Evolutionary conservation across 129 eudicot species (phyloP).

Genomic region (Lonicera japonica): DNA sequence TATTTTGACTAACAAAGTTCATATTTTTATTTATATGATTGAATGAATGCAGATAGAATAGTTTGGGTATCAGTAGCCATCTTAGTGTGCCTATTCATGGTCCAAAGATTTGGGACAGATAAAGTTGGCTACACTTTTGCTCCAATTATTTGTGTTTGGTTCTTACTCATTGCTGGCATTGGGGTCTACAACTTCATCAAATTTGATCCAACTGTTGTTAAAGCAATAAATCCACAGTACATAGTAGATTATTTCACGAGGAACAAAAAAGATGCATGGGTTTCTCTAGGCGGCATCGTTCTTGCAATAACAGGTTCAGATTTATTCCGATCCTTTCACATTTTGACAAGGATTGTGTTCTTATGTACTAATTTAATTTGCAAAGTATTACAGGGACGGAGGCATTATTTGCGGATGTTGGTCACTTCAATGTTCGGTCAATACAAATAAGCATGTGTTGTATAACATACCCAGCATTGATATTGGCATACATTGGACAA

Average conservation of each 20-base stretch:
- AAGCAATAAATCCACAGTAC: slow-evolving; percentile 69
- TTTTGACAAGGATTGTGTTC: too few relatives aligned
- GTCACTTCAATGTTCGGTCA: slow-evolving; percentile 68
- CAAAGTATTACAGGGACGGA: slow-evolving; percentile 59
- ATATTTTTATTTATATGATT: too few relatives aligned
- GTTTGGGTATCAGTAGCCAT: slow-evolving; percentile 61
- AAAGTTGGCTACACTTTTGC: slow-evolving; percentile 82
- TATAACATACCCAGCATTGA: slow-evolving; percentile 62
- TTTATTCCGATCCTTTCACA: too few relatives aligned
- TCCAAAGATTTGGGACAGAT: slow-evolving; percentile 78
- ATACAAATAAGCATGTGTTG: slow-evolving; percentile 75
- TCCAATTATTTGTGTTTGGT: slow-evolving; percentile 67
- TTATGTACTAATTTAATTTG: too few relatives aligned
- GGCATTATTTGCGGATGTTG: slow-evolving; percentile 80
- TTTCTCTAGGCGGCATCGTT: slow-evolving; percentile 75
- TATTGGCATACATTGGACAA: slow-evolving; percentile 60
- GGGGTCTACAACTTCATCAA: slow-evolving; percentile 69
- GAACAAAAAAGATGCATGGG: slow-evolving; percentile 62
- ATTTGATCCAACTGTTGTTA: slow-evolving; percentile 51
- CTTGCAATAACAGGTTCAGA: slow-evolving; percentile 64
- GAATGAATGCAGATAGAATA: slow-evolving; percentile 46
- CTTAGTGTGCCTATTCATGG: slow-evolving; percentile 44
- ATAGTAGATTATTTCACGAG: slow-evolving; percentile 56
- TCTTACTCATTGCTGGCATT: slow-evolving; percentile 42
- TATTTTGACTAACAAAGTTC: too few relatives aligned